phyloP scores from a whole-genome alignment of 1,139 yeast genomes.

The Oligophagozyma castellii region DNA sequence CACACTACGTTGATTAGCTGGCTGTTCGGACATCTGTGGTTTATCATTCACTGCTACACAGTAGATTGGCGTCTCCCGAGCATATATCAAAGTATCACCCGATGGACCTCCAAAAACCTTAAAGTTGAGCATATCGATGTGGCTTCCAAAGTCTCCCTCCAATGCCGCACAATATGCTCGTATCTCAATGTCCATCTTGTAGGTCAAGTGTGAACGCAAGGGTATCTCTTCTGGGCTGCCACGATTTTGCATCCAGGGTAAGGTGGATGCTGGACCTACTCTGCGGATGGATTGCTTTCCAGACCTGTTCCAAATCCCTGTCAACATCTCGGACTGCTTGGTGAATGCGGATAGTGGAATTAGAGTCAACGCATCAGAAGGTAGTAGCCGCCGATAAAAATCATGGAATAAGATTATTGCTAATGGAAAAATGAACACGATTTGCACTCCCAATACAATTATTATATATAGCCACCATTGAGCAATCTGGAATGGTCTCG shows the following conservation, averaged over 20 bases:
- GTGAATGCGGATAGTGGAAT: slow-evolving; percentile 10
- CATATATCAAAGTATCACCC: too few species aligned
- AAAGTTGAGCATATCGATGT: neutral
- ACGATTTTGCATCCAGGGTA: slow-evolving; percentile 7
- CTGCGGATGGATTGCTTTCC: neutral
- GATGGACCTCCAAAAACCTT: neutral
- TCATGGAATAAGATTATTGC: slow-evolving; percentile 20
- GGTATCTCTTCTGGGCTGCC: slow-evolving; percentile 14
- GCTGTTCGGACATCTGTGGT: neutral
- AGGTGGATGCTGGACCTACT: neutral
- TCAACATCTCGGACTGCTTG: neutral
- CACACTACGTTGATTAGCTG: slow-evolving; percentile 3
- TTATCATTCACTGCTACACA: neutral
- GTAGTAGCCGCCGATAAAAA: slow-evolving; percentile 16
- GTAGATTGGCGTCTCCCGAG: neutral
- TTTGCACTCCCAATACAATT: slow-evolving; percentile 11
- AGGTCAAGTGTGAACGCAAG: slow-evolving; percentile 13
- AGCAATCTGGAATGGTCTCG: slow-evolving; percentile 18
- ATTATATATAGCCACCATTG: slow-evolving; percentile 19
- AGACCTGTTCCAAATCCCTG: neutral
- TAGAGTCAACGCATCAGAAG: slow-evolving; percentile 17
- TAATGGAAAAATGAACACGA: slow-evolving; percentile 18
- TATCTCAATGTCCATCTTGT: slow-evolving; percentile 14
- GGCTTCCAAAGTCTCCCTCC: neutral
- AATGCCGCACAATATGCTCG: slow-evolving; percentile 11